phyloP scores from a whole-genome alignment of 2,329 filamentous ascomycete species.

The Penicillium sp. region DNA sequence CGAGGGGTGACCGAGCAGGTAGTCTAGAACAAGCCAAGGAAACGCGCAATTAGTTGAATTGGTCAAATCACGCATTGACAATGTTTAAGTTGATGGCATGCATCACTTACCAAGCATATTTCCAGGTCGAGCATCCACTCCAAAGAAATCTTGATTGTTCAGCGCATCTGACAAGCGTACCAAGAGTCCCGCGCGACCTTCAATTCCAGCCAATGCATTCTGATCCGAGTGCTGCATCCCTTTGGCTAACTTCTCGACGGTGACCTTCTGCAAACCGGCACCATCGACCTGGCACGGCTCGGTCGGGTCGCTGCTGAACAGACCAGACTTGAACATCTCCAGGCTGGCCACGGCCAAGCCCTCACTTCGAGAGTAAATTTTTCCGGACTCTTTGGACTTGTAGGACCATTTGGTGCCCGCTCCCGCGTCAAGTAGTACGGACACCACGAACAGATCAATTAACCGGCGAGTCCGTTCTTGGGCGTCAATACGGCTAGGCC shows the following conservation, averaged over 20 bases:
- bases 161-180: slow-evolving; percentile 76
- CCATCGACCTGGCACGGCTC: slow-evolving; percentile 92
- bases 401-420: slow-evolving; percentile 91
- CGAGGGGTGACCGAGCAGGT: slow-evolving; percentile 87
- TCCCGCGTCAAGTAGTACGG: slow-evolving; percentile 69
- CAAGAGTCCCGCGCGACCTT: slow-evolving; percentile 81
- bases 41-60: background rate
- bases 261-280: slow-evolving; percentile 74
- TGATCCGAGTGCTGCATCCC: slow-evolving; percentile 82
- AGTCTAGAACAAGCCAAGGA: slow-evolving; percentile 61
- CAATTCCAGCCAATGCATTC: slow-evolving; percentile 82
- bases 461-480: slow-evolving; percentile 59
- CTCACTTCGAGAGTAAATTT: slow-evolving; percentile 81
- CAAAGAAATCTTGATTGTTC: slow-evolving; percentile 81
- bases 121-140: slow-evolving; percentile 79
- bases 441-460: slow-evolving; percentile 66
- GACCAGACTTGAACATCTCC: slow-evolving; percentile 92
- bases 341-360: slow-evolving; percentile 77
- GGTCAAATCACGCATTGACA: background rate
- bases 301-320: slow-evolving; percentile 79
- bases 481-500: slow-evolving; percentile 54
- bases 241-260: slow-evolving; percentile 72
- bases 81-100: background rate
- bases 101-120: slow-evolving; percentile 80
- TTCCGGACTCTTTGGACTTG: slow-evolving; percentile 86